Conservation (phyloP, 2,329 filamentous ascomycete genomes). For the Diaporthe eres region DNA sequence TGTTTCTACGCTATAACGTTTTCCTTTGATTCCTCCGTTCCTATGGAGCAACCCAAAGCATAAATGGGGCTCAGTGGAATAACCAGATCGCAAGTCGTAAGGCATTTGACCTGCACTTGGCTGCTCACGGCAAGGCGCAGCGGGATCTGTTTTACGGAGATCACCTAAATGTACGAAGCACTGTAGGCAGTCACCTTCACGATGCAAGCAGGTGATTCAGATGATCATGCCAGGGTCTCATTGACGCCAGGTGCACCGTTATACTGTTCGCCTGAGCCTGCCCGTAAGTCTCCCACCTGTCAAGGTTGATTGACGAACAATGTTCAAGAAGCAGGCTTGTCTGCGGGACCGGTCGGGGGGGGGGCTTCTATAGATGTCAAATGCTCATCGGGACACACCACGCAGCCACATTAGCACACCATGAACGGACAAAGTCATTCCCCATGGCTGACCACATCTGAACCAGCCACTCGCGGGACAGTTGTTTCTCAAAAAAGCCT, state of each 20-base stretch:
- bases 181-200: background rate
- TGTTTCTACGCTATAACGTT: background rate
- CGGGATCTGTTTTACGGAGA: background rate
- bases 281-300: too few species aligned
- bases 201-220: background rate
- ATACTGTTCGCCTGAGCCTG: too few species aligned
- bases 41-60: too few species aligned
- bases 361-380: background rate
- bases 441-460: too few species aligned
- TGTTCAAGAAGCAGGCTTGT: background rate
- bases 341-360: background rate
- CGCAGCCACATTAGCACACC: background rate
- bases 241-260: background rate
- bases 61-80: too few species aligned
- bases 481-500: background rate
- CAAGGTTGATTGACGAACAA: background rate
- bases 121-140: background rate
- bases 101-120: background rate
- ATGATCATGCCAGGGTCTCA: background rate
- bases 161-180: background rate
- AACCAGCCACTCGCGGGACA: background rate
- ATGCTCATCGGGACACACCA: background rate
- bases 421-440: background rate
- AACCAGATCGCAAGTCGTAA: too few species aligned
- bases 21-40: background rate